Evolutionary conservation across 2,329 filamentous ascomycete genomes (phyloP), one percentile per base, ranked within the genome.

Genomic region (Zasmidium cellare): DNA sequence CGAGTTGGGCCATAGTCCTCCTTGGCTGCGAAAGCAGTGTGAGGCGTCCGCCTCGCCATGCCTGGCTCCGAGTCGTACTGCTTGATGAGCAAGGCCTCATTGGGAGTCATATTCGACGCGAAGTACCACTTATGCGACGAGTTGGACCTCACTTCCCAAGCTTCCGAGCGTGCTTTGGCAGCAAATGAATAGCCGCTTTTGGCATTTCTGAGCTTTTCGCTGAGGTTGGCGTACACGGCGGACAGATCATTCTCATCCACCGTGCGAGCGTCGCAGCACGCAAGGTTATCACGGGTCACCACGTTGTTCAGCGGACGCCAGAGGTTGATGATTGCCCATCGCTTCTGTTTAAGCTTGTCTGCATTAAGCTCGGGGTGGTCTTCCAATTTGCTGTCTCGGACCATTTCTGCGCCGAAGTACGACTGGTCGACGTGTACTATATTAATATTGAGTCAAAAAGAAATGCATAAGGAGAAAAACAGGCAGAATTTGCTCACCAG

Each of bases 31-130:
- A 55, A 51, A 18, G 56, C 46, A 16, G 46, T 49, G 25, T 58
- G 51, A 14, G 56, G 46, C 9, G 45, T 46, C n/a, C 31, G n/a
- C 31, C 51, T 46, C 51, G 51, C 51, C n/a, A 45, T 22, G 1
- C 50, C 82, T 19, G 73, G 74, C 75, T 84, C 82, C 24, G 76
- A 82, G 69, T 87, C 84, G 67, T 82, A 87, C 65, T 82, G 85
- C 70, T 87, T 87, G 71, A 87, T 83, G 47, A 87, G 64, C 3
- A 83, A 75, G 3, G 83, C 80, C 71, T 87, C 78, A 3, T 80
- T 74, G 12, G 76, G 77, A n/a, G 78, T 82, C 84, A 87, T 86
- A 64, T 86, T 84, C 69, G 84, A 85, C 63, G 81, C 74, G 66
- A 87, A 87, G 65, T 81, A 87, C 65, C 85, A 85, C 60, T 76